Base-by-base conservation (phyloP, 345 rosid genomes). In the Eutrema heterophyllum region DNA sequence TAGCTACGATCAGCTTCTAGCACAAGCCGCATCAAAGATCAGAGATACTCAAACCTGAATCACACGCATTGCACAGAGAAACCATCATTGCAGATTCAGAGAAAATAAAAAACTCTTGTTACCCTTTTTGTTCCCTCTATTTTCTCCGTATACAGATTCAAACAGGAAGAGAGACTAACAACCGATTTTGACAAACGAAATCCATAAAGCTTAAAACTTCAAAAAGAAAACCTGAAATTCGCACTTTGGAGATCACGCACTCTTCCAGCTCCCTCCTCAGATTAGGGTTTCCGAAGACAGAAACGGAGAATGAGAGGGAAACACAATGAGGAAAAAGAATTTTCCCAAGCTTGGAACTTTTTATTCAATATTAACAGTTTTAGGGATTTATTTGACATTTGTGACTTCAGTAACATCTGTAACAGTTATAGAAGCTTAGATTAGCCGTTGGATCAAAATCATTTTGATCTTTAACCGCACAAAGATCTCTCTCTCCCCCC, bases 261-360 rank as follows among this genome's bases (percentile, higher is more conserved):
- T 9, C 44, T 18, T 39, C 0, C 32, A 33, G 2, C 33, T 45
- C 33, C 6, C 33, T 30, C 33, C 6, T 30, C 7, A 33, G 29
- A 57, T 69, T 69, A 45, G 65, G 73, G 65, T 45, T 68, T 68
- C 26, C 16, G 29, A 53, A 54, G 51, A 53, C n/a, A 44, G 52
- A 11, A 6, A 41, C 21, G 12, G 49, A 43, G 33, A 30, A 4
- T 30, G 33, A 30, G 33, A 30, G 33, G 33, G 7, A 30, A 30
- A 30, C 33, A 30, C 33, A 30, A 30, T 5, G 33, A 30, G 6
- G 33, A 30, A 30, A 30, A 30, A 3, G 4, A 29, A 29, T 29
- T 29, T 3, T 29, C 30, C 30, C 30, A 29, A 29, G 5, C 4
- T 29, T 29, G 30, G 30, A 29, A 29, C 24, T 21, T 21, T 21